Evolutionary conservation across 441 rosid genomes (phyloP), one percentile per base, ranked within the genome.

Genomic region (Euphorbia schlechtendalii): DNA sequence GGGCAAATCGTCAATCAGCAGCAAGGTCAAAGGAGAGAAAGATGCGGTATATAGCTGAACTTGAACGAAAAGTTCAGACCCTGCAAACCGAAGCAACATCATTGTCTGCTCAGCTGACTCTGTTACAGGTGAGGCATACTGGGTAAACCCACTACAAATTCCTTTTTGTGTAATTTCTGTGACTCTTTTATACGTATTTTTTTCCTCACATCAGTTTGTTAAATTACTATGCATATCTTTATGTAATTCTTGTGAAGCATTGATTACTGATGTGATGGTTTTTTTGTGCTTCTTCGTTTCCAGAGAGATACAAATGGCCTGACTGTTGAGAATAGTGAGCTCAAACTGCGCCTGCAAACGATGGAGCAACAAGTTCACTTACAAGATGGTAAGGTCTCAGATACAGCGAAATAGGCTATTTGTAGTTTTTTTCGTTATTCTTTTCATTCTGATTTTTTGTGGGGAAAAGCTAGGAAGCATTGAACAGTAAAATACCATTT

Each of bases 1-100:
- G 96, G 99, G 99, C 99, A 12, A 94, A 94, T 63, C 86, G 99
- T 82, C 99, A 94, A 75, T 94, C 99, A 3, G 99, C 99, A 22
- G 99, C 99, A 62, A 83, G 99, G 80, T 94, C 98, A 45, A 94
- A 94, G 83, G 99, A 94, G 79, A 84, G 99, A 77, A 94, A 94
- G 80, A 91, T 89, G 91, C 82, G 99, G 38, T 94, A 91, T 76
- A 94, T 94, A 71, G 87, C 92, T 62, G 99, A 94, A 78, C 98
- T 94, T 54, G 99, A 94, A 74, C 73, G 99, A 78, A 94, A 94
- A 85, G 94, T 94, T 51, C 98, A 90, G 77, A 91, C 98, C 54
- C 75, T 94, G 71, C 99, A 94, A 79, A 89, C 98, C 40, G 99
- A 94, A 70, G 94, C 98, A 18, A 94, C 98, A 43, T 79, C 99